Base-by-base conservation (phyloP, 306 rosid species). In the Ceratonia siliqua region DNA sequence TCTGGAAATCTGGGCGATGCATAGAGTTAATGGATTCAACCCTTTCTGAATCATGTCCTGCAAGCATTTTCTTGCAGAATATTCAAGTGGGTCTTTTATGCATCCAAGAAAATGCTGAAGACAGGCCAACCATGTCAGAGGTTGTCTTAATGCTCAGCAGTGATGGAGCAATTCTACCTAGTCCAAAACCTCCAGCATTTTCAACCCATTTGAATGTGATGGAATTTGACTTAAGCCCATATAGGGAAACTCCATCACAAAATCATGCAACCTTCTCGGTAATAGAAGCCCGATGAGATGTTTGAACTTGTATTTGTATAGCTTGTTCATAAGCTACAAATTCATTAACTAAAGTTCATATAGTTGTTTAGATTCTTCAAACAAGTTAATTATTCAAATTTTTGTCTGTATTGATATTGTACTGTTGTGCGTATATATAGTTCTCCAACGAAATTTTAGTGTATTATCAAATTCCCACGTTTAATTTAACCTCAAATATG, bases 11-110 rank as follows among this genome's bases (percentile, higher is more conserved):
- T 2, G 56, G 32, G 66, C 13, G 43, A 22, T 15, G 57, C 57
- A 20, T 21, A 50, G 65, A 79, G 52, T 28, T 72, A 15, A 12
- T 79, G 82, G 82, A 79, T 64, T 52, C 78, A 62, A 41, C 66
- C 20, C 15, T 70, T 24, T 48, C 30, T 13, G 56, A 46, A 20
- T 61, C 72, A 62, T 78, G 49, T 21, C 28, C 36, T 2, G n/a
- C 30, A 38, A 46, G 27, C 21, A 41, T 68, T 18, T 35, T 49
- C 43, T 41, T 38, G 67, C 36, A 24, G 22, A 39, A 57, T 41
- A 49, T 49, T 8, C 61, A 70, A 21, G 36, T 79, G 54, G 24
- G 8, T 6, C 78, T 72, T 22, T 38, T 43, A 30, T 72, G 74
- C 21, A 61, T 72, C 14, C 70, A 55, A 72, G 79, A 66, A 17